phyloP scores from a whole-genome alignment of 2,329 filamentous ascomycete species.

The Plenodomus lindquistii region DNA sequence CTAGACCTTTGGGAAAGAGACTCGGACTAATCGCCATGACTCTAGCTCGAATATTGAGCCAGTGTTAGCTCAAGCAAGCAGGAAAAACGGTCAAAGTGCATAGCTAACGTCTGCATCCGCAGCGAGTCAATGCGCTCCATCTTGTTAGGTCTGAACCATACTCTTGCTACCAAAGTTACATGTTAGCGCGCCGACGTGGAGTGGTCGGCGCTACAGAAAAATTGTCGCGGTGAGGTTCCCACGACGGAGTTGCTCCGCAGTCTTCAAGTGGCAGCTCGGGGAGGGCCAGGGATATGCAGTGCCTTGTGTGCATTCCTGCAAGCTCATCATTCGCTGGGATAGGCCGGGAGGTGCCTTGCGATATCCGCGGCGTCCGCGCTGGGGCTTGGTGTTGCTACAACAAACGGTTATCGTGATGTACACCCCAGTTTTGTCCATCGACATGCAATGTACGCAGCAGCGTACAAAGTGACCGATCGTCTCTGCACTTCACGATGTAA shows the following conservation, averaged over 20 bases:
- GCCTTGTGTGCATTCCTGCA: not conserved
- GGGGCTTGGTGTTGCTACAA: not conserved
- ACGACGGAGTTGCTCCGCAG: not conserved
- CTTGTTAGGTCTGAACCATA: not conserved
- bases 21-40: not conserved
- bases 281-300: not conserved
- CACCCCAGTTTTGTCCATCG: not conserved
- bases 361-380: not conserved
- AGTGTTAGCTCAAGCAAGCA: not conserved
- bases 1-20: not conserved
- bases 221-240: not conserved
- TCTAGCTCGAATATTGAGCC: not conserved
- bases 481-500: too few species aligned
- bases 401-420: not conserved
- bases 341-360: too few species aligned
- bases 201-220: not conserved
- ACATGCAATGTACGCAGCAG: too few species aligned
- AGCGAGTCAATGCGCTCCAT: not conserved
- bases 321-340: not conserved
- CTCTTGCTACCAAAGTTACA: not conserved
- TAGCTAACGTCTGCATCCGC: not conserved
- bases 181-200: not conserved
- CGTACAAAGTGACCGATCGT: too few species aligned
- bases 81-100: not conserved
- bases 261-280: not conserved